Evolutionary conservation across 768 basidiomycete genomes (phyloP).

Genomic region (Xerocomellus chrysenteron): DNA sequence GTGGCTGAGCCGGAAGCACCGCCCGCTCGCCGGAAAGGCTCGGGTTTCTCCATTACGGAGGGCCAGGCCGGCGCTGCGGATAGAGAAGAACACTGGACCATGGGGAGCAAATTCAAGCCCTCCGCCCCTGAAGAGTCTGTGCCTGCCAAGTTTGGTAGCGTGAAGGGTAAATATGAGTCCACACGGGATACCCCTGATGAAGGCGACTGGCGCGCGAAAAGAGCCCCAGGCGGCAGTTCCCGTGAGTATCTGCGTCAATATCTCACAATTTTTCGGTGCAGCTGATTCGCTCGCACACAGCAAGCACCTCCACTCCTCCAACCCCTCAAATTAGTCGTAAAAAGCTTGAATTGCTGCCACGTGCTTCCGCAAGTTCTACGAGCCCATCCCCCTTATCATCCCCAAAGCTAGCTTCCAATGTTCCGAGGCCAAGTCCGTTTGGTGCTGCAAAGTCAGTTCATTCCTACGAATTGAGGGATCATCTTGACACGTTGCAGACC

Average conservation of each 20-base stretch:
- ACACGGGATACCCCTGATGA: slow-evolving; percentile 57
- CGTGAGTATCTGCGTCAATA: slow-evolving; percentile 49
- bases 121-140: slow-evolving; percentile 42
- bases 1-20: slow-evolving; percentile 46
- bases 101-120: slow-evolving; percentile 73
- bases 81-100: slow-evolving; percentile 75
- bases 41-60: slow-evolving; percentile 52
- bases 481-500: slow-evolving; percentile 50
- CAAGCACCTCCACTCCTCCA: slow-evolving; percentile 71
- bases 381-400: slow-evolving; percentile 76
- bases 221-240: slow-evolving; percentile 51
- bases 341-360: slow-evolving; percentile 85
- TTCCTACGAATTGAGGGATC: neutral
- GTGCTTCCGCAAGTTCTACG: slow-evolving; percentile 64
- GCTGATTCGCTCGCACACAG: slow-evolving; percentile 36
- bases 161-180: slow-evolving; percentile 54
- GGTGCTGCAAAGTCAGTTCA: slow-evolving; percentile 72
- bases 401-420: slow-evolving; percentile 61
- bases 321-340: slow-evolving; percentile 77
- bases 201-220: slow-evolving; percentile 66
- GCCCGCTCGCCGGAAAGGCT: slow-evolving; percentile 54
- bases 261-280: slow-evolving; percentile 2
- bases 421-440: slow-evolving; percentile 72
- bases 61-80: slow-evolving; percentile 58
- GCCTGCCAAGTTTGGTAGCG: slow-evolving; percentile 42